Evolutionary conservation across 768 basidiomycete genomes (phyloP).

Genomic region (Russula abietina): DNA sequence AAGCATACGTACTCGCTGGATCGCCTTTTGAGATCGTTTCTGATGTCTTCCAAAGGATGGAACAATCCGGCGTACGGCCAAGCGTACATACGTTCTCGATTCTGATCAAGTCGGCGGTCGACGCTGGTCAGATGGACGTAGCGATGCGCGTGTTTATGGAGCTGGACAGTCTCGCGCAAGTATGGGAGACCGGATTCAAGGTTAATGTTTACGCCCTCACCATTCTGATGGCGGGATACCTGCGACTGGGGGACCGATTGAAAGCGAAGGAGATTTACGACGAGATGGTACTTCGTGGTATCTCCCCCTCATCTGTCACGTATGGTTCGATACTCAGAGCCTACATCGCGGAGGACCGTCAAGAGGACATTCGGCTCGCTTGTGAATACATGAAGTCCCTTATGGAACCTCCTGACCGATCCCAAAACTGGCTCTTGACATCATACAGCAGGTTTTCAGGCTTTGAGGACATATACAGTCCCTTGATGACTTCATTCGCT

Average conservation of each 20-base stretch:
- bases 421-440: slow-evolving; percentile 37
- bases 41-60: slow-evolving; percentile 53
- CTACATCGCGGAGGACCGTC: slow-evolving; percentile 46
- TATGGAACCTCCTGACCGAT: slow-evolving; percentile 33
- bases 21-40: slow-evolving; percentile 65
- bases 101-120: slow-evolving; percentile 76
- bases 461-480: slow-evolving; percentile 52
- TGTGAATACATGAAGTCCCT: slow-evolving; percentile 58
- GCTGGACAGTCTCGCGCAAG: slow-evolving; percentile 48
- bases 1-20: slow-evolving; percentile 76
- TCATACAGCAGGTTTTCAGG: slow-evolving; percentile 38
- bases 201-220: slow-evolving; percentile 61
- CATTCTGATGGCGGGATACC: slow-evolving; percentile 67
- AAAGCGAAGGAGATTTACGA: slow-evolving; percentile 62
- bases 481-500: slow-evolving; percentile 52
- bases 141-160: slow-evolving; percentile 63
- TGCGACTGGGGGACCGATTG: slow-evolving; percentile 46
- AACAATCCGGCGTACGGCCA: slow-evolving; percentile 46
- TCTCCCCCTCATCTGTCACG: slow-evolving; percentile 63
- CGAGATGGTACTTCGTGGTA: slow-evolving; percentile 59
- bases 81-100: slow-evolving; percentile 62
- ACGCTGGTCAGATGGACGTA: slow-evolving; percentile 54
- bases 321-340: slow-evolving; percentile 61
- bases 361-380: slow-evolving; percentile 51
- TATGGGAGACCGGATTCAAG: slow-evolving; percentile 36